Percentiles rank a stretch among this genome's conserved stretches.
These are phyloP conservation scores for Amylostereum areolatum DNA, from an alignment of 1,284 basidiomycete species.

Conservation along the genomic window DNA sequence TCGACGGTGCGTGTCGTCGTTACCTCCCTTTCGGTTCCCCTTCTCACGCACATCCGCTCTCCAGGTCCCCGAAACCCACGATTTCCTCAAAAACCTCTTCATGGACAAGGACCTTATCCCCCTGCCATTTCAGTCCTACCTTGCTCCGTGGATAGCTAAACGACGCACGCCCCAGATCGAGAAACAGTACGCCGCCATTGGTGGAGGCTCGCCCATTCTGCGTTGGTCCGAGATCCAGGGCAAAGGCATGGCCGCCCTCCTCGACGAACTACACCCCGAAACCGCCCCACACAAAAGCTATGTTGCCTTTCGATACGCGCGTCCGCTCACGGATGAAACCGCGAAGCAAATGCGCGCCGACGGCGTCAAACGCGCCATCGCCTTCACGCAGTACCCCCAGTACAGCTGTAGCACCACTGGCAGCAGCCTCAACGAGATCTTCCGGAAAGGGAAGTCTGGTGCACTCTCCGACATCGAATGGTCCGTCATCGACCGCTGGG, in stretches of 20 bases:
- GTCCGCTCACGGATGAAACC: constrained; percentile 83
- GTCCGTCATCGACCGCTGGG: constrained; percentile 99
- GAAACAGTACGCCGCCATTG: constrained; percentile 91
- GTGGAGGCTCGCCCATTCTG: constrained; percentile 97
- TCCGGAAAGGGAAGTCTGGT: constrained; percentile 52
- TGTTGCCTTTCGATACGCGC: constrained; percentile 91
- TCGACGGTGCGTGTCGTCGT: constrained; percentile 60
- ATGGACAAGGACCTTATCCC: constrained; percentile 95
- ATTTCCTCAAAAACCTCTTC: constrained; percentile 93
- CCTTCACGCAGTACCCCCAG: constrained; percentile 98
- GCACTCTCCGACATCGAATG: constrained; percentile 72
- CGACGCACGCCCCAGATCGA: constrained; percentile 94
- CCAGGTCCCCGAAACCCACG: constrained; percentile 80
- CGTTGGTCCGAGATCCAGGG: constrained; percentile 89
- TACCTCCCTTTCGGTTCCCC: background rate
- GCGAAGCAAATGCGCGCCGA: constrained; percentile 84
- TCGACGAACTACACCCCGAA: constrained; percentile 90
- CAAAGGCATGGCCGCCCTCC: constrained; percentile 81
- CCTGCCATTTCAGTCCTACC: constrained; percentile 83
- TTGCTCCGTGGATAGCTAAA: constrained; percentile 87
- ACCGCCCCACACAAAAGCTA: constrained; percentile 97
- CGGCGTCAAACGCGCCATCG: constrained; percentile 89
- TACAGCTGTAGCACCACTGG: constrained; percentile 99
- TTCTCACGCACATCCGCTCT: background rate
- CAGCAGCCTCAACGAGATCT: constrained; percentile 94